A percentile compares a stretch with the other conserved stretches of the same genome.
These are phyloP conservation scores for Euphorbia pulcherrima DNA, from an alignment of 345 rosid species.

Conservation along the genomic window DNA sequence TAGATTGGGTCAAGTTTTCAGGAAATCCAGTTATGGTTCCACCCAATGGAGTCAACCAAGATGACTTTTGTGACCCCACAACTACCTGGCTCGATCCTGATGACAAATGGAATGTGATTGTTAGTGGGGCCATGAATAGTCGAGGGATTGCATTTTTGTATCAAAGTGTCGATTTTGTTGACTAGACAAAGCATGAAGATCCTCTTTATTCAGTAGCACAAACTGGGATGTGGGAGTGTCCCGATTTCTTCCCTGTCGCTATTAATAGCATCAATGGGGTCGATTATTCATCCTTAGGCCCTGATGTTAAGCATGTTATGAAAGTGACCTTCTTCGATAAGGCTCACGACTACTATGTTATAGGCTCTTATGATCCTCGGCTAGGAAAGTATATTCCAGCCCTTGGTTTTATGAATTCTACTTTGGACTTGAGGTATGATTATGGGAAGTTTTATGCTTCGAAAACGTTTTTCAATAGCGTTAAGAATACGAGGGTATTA, in stretches of 20 bases:
- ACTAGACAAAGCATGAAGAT: slow-evolving; percentile 32
- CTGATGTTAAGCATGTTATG: slow-evolving; percentile 48
- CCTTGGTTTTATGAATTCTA: slow-evolving; percentile 34
- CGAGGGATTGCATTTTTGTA: slow-evolving; percentile 46
- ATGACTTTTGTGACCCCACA: slow-evolving; percentile 63
- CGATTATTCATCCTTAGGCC: slow-evolving; percentile 40
- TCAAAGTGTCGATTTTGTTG: slow-evolving; percentile 42
- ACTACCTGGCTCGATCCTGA: slow-evolving; percentile 53
- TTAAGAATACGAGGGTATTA: slow-evolving; percentile 52
- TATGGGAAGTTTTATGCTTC: slow-evolving; percentile 67
- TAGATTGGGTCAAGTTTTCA: slow-evolving; percentile 52
- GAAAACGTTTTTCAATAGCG: slow-evolving; percentile 54
- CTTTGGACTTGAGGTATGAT: slow-evolving; percentile 51
- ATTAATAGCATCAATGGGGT: slow-evolving; percentile 32
- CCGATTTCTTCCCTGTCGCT: slow-evolving; percentile 55
- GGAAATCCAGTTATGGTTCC: slow-evolving; percentile 53
- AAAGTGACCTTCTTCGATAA: slow-evolving; percentile 49
- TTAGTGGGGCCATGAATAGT: slow-evolving; percentile 30
- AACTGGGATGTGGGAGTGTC: slow-evolving; percentile 71
- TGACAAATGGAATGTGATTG: slow-evolving; percentile 39
- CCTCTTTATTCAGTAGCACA: slow-evolving; percentile 32
- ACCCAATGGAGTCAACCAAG: slow-evolving; percentile 33
- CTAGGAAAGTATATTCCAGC: slow-evolving; percentile 37
- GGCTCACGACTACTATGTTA: slow-evolving; percentile 42
- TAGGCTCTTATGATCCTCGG: slow-evolving; percentile 48